Percentiles rank a stretch among this genome's conserved stretches.
These are phyloP conservation scores for Phylloporus rhodoxanthus DNA, from an alignment of 768 basidiomycete species.

Conservation along the genomic window DNA sequence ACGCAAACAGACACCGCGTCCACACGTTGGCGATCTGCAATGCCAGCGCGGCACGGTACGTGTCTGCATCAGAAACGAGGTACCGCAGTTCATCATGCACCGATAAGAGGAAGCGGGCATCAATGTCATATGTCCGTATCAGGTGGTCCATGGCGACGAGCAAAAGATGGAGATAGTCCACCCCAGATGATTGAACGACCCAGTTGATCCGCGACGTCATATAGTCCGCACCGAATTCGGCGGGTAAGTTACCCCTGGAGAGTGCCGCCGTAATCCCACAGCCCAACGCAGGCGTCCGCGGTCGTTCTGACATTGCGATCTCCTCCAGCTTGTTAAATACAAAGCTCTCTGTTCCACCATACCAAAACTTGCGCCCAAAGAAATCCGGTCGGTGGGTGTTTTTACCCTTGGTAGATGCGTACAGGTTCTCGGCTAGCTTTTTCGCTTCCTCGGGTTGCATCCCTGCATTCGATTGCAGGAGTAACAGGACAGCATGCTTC, in stretches of 20 bases:
- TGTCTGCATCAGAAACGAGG: constrained; percentile 82
- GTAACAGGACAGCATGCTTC: constrained; percentile 83
- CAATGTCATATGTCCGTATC: constrained; percentile 70
- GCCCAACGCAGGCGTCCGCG: constrained; percentile 87
- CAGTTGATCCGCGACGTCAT: constrained; percentile 98
- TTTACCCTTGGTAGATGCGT: constrained; percentile 89
- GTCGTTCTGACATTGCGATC: constrained; percentile 81
- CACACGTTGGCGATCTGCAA: constrained; percentile 94
- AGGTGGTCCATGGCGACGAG: constrained; percentile 94
- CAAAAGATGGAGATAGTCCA: constrained; percentile 95
- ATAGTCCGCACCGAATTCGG: constrained; percentile 77
- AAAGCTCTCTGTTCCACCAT: constrained; percentile 91
- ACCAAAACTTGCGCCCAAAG: constrained; percentile 88
- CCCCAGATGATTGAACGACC: constrained; percentile 98
- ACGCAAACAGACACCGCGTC: constrained; percentile 89
- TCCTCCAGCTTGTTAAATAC: constrained; percentile 98
- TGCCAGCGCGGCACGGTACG: constrained; percentile 85
- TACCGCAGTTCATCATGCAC: constrained; percentile 97
- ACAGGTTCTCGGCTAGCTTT: constrained; percentile 75
- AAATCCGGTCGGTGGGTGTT: constrained; percentile 71
- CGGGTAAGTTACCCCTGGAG: constrained; percentile 82
- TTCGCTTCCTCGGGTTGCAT: constrained; percentile 78
- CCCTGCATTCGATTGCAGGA: constrained; percentile 76
- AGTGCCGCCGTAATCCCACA: constrained; percentile 92
- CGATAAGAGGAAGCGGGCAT: constrained; percentile 91